Evolutionary conservation across 176 grass and related monocot genomes (phyloP), one percentile per base, ranked within the genome.

Genomic region (Oryza punctata): DNA sequence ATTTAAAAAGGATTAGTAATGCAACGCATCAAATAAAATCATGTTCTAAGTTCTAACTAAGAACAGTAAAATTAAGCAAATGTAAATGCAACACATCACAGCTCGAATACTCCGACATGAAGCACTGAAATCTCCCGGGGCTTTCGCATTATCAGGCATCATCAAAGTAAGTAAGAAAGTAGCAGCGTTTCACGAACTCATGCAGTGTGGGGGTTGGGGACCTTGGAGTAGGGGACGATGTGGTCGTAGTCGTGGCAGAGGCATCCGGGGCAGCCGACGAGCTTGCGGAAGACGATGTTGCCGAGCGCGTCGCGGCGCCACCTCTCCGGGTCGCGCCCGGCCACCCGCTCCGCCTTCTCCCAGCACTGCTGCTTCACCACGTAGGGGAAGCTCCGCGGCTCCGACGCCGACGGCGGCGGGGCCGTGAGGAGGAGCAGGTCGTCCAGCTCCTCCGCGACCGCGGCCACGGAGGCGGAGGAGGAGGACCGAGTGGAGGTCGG

Each of bases 211-310:
- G 3, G 52, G n/a, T n/a, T 29, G 12, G 35, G 35, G 52, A 99
- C 93, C 96, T 96, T 99, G 46, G 96, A 99, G 71, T 92, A 96
- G 52, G 96, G 93, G 9, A 99, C 8, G 66, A 99, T 90, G 87
- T 99, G 96, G 78, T 99, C 93, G 40, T 96, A 99, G 84, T 99
- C 96, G 82, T 99, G 96, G 89, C 93, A 99, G 60, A 99, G 96
- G 77, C 93, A 99, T 59, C 96, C 93, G 18, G 96, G 91, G 81
- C 93, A 96, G 3, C 96, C 93, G 12, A 99, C 96, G 67, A 99
- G 91, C 91, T 96, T 99, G 70, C 96, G 89, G 77, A 96, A 99
- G 72, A 99, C 89, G 77, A 84, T 73, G 84, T 99, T 96, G 40
- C 93, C 96, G n/a, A 96, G 89, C 25, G 93, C 83, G 67, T 99